Evolutionary conservation across 2,329 filamentous ascomycete genomes (phyloP), one percentile per base, ranked within the genome.

Genomic region (Aspergillus calidoustus): DNA sequence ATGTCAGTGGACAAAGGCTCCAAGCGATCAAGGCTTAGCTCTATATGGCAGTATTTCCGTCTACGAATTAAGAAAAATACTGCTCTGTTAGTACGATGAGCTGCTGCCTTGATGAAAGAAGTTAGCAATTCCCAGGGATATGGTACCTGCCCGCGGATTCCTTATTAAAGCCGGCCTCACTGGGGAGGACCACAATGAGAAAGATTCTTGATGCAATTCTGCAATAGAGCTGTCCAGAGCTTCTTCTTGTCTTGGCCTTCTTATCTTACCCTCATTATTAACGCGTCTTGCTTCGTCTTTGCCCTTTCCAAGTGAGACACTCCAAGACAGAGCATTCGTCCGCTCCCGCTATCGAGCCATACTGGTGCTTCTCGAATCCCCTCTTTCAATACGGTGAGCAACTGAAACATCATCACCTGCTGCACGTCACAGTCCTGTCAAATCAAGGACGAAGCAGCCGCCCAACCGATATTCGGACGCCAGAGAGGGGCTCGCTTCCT

Each of bases 351-450:
- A 41, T 25, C 51, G 41, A 52, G 47, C 54, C 53, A 38, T 13
- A 41, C 34, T 11, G 47, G 28, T 60, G 25, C 49, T 61, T 58
- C 61, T 65, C 57, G 57, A 63, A 65, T 63, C 51, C 48, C 52
- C 43, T 22, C 48, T 51, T 34, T 31, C 38, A 13, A 43, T 52
- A 54, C 56, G 49, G 51, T 25, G 54, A 55, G 43, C 30, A 63
- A 23, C 51, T 60, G 64, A 64, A 50, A 64, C 64, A 64, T 52
- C 11, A 57, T 19, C 22, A 11, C 28, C 41, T n/a, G 31, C 31
- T 57, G 48, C 50, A 61, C 19, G 25, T 60, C 28, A 56, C 25
- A 38, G 7, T 31, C 43, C 31, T 23, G 30, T 41, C 30, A 23
- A 13, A 61, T n/a, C 59, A 53, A 51, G 19, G 47, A 41, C 31